These are phyloP conservation scores for Salicornia ramosissima DNA, from an alignment of 148 eudicot genomes.

Conservation along the genomic window DNA sequence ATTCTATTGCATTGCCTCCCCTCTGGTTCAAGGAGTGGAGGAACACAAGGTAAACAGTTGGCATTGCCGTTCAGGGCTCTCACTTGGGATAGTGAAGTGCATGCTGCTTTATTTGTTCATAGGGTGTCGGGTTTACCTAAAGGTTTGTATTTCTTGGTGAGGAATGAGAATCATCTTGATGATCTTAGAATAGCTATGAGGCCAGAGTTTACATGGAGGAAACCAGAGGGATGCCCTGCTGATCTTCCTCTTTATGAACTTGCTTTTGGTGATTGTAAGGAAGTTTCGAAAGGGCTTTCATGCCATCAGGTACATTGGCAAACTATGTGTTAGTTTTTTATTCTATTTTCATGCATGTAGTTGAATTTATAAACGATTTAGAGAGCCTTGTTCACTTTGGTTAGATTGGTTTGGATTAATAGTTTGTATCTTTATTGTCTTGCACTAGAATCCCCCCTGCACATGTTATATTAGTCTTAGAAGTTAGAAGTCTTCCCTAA, in stretches of 20 bases:
- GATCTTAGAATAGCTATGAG: constrained; percentile 58
- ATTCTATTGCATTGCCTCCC: constrained; percentile 87
- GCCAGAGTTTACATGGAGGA: constrained; percentile 73
- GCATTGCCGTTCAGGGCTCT: constrained; percentile 86
- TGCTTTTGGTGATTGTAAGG: constrained; percentile 47
- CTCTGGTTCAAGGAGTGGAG: constrained; percentile 49
- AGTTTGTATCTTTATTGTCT: background rate
- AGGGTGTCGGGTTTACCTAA: constrained; percentile 68
- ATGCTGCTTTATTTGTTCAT: constrained; percentile 84
- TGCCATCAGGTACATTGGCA: constrained; percentile 71
- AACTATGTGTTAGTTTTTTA: background rate
- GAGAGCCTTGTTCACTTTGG: background rate
- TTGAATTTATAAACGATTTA: background rate
- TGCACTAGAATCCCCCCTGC: background rate
- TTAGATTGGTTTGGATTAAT: too few species aligned
- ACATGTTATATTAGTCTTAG: background rate
- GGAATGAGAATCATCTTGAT: constrained; percentile 73
- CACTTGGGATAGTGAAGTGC: constrained; percentile 87
- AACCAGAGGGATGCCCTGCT: constrained; percentile 84
- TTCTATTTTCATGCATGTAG: background rate
- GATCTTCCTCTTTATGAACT: constrained; percentile 81
- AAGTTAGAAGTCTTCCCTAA: background rate
- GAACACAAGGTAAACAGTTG: constrained; percentile 62
- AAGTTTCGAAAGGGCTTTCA: constrained; percentile 64
- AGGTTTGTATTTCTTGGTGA: constrained; percentile 87